Percentiles rank a stretch among this genome's conserved stretches.
Evolutionary conservation across 169 alveolate genomes (phyloP).

Genomic region (Cryptosporidium sp.): DNA sequence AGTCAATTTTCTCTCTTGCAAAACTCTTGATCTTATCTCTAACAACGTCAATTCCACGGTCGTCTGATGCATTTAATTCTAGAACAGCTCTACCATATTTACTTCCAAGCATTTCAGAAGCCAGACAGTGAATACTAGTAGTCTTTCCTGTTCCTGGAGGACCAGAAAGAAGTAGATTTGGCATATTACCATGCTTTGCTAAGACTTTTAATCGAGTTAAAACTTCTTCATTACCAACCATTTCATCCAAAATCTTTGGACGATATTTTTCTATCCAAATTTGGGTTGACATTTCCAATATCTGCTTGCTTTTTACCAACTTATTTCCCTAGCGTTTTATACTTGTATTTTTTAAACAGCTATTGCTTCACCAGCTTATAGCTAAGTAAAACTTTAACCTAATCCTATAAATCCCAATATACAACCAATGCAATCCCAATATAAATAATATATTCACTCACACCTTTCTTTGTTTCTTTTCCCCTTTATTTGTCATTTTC

Average conservation of each 20-base stretch:
- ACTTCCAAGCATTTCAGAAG: slow-evolving; percentile 94
- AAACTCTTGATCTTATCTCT: slow-evolving; percentile 96
- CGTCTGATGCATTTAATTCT: slow-evolving; percentile 99
- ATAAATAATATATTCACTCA: not conserved
- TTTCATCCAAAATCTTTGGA: slow-evolving; percentile 94
- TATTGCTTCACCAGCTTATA: not conserved
- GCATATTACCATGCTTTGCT: slow-evolving; percentile 96
- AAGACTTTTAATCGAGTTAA: slow-evolving; percentile 92
- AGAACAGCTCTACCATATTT: slow-evolving; percentile 90
- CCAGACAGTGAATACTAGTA: slow-evolving; percentile 96
- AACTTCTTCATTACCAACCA: slow-evolving; percentile 96
- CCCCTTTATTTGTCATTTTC: not conserved
- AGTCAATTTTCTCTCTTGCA: slow-evolving; percentile 94
- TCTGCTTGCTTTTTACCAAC: not conserved
- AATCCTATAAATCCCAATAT: no score
- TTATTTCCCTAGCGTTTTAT: not conserved
- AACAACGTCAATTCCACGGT: slow-evolving; percentile 98
- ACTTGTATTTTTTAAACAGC: not conserved
- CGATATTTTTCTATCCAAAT: slow-evolving; percentile 97
- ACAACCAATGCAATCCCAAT: not conserved
- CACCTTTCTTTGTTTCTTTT: not conserved
- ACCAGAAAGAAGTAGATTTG: slow-evolving; percentile 97
- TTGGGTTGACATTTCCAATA: slow-evolving; percentile 77
- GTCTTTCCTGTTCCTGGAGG: slow-evolving; percentile 99
- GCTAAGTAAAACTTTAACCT: not conserved